Percentiles rank a stretch among this genome's conserved stretches.
These are phyloP conservation scores for Cyberlindnera samutprakarnensis DNA, from an alignment of 805 yeast genomes.

Conservation along the genomic window DNA sequence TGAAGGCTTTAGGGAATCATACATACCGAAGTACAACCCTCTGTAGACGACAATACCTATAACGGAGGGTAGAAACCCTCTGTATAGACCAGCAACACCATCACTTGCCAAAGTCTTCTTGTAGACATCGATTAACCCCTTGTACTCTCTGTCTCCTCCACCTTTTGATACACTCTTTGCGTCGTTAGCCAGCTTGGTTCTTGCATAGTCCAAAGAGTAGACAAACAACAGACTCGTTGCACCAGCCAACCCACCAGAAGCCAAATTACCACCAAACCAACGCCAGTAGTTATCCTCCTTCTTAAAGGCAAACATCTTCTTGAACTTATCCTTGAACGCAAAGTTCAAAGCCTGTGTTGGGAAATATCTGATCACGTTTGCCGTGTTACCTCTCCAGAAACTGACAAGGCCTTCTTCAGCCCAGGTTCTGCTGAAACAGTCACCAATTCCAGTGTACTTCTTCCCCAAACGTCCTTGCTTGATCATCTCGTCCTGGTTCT, in stretches of 20 bases:
- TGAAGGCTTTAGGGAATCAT: conserved; percentile 89
- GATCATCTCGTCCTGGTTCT: conserved; percentile 94
- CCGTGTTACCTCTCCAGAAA: conserved; percentile 98
- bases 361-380: conserved; percentile 95
- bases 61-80: conserved; percentile 97
- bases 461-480: conserved; percentile 86
- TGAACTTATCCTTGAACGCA: conserved; percentile 94
- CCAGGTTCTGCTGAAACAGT: conserved; percentile 87
- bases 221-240: conserved; percentile 84
- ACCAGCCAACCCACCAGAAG: conserved; percentile 96
- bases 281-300: conserved; percentile 80
- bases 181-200: conserved; percentile 96
- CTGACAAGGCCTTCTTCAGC: conserved; percentile 81
- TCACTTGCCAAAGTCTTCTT: conserved; percentile 86
- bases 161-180: conserved; percentile 66
- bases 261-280: conserved; percentile 94
- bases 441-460: conserved; percentile 79
- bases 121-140: conserved; percentile 90
- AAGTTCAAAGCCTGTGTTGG: conserved; percentile 96
- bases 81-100: conserved; percentile 94
- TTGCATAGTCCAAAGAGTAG: conserved; percentile 91
- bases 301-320: conserved; percentile 89
- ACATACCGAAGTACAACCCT: conserved; percentile 94
- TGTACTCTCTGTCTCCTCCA: conserved; percentile 89
- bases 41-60: conserved; percentile 93